phyloP scores from a whole-genome alignment of 345 rosid species.

The Rhizophora apiculata region DNA sequence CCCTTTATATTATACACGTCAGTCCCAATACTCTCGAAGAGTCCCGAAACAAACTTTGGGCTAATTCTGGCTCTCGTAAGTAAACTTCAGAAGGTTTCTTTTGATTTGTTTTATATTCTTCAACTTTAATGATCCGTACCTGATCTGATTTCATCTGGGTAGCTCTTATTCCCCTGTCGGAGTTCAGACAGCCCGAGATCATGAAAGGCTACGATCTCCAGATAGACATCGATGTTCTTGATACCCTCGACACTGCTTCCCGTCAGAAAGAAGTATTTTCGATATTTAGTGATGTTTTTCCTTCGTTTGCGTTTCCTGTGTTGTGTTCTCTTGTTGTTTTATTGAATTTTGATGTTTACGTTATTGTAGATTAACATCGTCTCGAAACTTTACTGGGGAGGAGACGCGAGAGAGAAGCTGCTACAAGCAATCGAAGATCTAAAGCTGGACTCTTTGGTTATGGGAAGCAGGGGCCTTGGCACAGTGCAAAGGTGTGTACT shows the following conservation, averaged over 20 bases:
- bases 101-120: background rate
- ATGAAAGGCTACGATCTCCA: conserved; percentile 59
- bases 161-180: conserved; percentile 85
- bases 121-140: conserved; percentile 15
- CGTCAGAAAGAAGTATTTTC: conserved; percentile 70
- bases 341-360: background rate
- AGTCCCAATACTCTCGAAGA: conserved; percentile 42
- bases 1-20: conserved; percentile 64
- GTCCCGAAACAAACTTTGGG: conserved; percentile 51
- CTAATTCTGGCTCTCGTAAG: conserved; percentile 78
- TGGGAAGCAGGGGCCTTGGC: conserved; percentile 97
- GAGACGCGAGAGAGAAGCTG: conserved; percentile 85
- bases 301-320: background rate
- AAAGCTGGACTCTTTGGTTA: conserved; percentile 74
- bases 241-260: conserved; percentile 78
- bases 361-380: conserved; percentile 49
- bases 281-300: background rate
- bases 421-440: conserved; percentile 69
- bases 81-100: background rate
- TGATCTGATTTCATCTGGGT: conserved; percentile 3
- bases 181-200: conserved; percentile 78
- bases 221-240: conserved; percentile 60
- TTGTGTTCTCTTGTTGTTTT: too few relatives aligned
- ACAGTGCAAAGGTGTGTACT: conserved; percentile 61
- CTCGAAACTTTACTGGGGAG: conserved; percentile 76